phyloP scores from a whole-genome alignment of 2,329 filamentous ascomycete genomes.

The Neofusicoccum cordaticola region DNA sequence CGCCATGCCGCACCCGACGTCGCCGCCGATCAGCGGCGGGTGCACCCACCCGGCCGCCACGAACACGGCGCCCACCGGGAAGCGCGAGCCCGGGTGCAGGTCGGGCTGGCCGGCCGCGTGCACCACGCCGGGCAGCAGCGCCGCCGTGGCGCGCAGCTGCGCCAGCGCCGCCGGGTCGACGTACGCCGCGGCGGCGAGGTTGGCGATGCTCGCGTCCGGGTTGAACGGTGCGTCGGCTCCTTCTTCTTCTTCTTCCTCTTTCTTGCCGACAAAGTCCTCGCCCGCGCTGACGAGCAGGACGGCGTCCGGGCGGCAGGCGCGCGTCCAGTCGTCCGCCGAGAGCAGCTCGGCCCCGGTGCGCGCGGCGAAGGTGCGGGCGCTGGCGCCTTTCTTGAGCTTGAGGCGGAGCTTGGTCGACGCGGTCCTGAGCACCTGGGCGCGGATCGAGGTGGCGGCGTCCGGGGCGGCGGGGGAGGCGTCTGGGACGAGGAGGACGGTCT shows the following conservation, averaged over 20 bases:
- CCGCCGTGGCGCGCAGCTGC: constrained; percentile 32
- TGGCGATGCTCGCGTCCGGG: constrained; percentile 21
- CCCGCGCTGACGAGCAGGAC: constrained; percentile 28
- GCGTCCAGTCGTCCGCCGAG: constrained; percentile 28
- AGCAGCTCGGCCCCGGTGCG: constrained; percentile 29
- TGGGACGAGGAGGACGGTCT: constrained; percentile 28
- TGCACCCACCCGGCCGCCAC: constrained; percentile 35
- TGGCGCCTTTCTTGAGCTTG: constrained; percentile 24
- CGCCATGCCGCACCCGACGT: constrained; percentile 42
- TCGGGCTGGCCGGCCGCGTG: constrained; percentile 36
- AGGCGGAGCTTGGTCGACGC: constrained; percentile 32
- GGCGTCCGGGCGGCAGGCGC: constrained; percentile 25
- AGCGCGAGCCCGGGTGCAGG: constrained; percentile 37
- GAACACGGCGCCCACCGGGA: constrained; percentile 38
- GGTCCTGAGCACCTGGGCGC: constrained; percentile 28
- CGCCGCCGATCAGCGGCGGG: constrained; percentile 37
- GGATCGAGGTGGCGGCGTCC: constrained; percentile 22
- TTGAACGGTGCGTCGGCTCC: constrained; percentile 18
- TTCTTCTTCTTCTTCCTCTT: constrained; percentile 19
- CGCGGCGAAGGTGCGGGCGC: constrained; percentile 26
- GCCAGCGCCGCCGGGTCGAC: not conserved
- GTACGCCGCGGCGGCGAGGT: constrained; percentile 25
- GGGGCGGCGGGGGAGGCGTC: constrained; percentile 22
- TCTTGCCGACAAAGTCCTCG: constrained; percentile 33
- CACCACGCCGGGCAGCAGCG: constrained; percentile 34